Conservation (phyloP, 306 rosid genomes). For the Cucurbita argyrosperma region DNA sequence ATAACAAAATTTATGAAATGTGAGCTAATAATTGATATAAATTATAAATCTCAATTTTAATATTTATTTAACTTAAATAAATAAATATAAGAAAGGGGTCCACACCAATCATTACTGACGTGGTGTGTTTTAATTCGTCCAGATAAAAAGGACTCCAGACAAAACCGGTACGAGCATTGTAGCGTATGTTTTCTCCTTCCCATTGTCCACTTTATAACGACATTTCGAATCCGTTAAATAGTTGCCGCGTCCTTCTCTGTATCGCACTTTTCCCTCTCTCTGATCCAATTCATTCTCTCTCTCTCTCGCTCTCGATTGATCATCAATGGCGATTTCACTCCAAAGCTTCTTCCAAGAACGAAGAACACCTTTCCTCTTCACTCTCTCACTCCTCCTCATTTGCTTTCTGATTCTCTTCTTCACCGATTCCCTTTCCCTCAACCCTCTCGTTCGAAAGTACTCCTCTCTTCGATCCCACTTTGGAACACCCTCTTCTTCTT, state of each 20-base stretch:
- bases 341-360: conserved; percentile 28
- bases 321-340: conserved; percentile 34
- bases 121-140: background rate
- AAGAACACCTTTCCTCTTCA: conserved; percentile 41
- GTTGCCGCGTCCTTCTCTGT: background rate
- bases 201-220: background rate
- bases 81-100: background rate
- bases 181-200: background rate
- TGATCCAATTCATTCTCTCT: background rate
- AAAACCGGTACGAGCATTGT: background rate
- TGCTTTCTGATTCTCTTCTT: conserved; percentile 35
- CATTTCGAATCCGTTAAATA: background rate
- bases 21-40: no score
- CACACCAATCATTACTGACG: background rate
- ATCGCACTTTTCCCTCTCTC: background rate
- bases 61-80: no score
- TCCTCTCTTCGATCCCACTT: conserved; percentile 17
- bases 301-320: background rate
- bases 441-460: conserved; percentile 20
- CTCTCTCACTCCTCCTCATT: conserved; percentile 36
- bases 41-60: no score
- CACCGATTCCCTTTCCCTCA: conserved; percentile 21
- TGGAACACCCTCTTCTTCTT: background rate
- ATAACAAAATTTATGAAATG: no score
- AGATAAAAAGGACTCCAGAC: background rate